Percentiles rank a stretch among this genome's conserved stretches.
Conservation (phyloP, 1,284 basidiomycete species). For the Flammula alnicola region DNA sequence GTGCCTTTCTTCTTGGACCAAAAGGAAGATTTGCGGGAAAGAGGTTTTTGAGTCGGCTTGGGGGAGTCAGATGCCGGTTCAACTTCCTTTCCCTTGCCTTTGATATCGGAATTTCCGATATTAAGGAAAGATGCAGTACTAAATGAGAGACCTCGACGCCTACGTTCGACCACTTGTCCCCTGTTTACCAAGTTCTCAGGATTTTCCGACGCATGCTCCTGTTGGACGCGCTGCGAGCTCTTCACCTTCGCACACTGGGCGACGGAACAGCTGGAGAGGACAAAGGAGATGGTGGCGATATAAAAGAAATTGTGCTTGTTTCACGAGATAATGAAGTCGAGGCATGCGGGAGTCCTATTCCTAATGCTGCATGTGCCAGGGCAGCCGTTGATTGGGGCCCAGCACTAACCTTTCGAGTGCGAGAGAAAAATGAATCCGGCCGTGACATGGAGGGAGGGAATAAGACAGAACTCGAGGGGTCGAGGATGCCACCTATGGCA, state of each 20-base stretch:
- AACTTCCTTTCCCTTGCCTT: slow-evolving; percentile 50
- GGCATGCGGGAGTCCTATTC: slow-evolving; percentile 58
- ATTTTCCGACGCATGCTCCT: slow-evolving; percentile 21
- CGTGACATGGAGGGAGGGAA: slow-evolving; percentile 16
- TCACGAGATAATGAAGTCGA: slow-evolving; percentile 45
- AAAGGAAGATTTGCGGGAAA: slow-evolving; percentile 59
- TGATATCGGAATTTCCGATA: slow-evolving; percentile 41
- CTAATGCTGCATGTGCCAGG: slow-evolving; percentile 61
- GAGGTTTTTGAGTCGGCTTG: slow-evolving; percentile 35
- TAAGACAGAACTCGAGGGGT: slow-evolving; percentile 12
- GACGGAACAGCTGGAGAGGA: slow-evolving; percentile 28
- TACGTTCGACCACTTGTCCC: slow-evolving; percentile 16
- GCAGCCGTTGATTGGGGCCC: slow-evolving; percentile 45
- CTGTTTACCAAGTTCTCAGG: slow-evolving; percentile 8
- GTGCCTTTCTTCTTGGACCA: slow-evolving; percentile 43
- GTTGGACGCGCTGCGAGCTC: slow-evolving; percentile 50
- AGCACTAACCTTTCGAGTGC: slow-evolving; percentile 21
- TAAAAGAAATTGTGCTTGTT: slow-evolving; percentile 19
- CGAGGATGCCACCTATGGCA: slow-evolving; percentile 1
- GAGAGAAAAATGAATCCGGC: slow-evolving; percentile 7
- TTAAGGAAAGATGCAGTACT: slow-evolving; percentile 42
- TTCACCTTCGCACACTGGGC: slow-evolving; percentile 43
- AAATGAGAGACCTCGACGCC: slow-evolving; percentile 43
- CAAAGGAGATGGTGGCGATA: slow-evolving; percentile 45
- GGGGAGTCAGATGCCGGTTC: slow-evolving; percentile 23